Evolutionary conservation across 2,329 filamentous ascomycete genomes (phyloP), one percentile per base, ranked within the genome.

Genomic region (Akanthomyces uredinophilus): DNA sequence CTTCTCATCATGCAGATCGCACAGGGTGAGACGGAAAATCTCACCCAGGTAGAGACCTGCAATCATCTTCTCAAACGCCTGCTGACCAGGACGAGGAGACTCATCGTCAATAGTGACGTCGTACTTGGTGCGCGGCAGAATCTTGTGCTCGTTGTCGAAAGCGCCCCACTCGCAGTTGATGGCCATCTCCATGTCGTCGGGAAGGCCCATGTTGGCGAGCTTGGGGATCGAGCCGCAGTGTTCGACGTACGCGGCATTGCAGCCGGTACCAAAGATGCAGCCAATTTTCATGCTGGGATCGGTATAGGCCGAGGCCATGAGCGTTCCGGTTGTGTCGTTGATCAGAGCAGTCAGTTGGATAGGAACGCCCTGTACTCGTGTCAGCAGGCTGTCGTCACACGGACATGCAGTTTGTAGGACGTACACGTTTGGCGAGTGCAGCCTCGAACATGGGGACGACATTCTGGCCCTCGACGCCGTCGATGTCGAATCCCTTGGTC

Each of bases 151-250:
- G 75, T 96, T 96, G 76, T 97, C 94, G 71, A 98, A 97, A 39
- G 94, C 93, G 67, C 94, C 94, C 85, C 93, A 97, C 76, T 98
- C 94, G 80, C 93, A 97, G 81, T 97, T 97, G 79, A 98, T 96
- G 58, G 92, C 92, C 83, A 97, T 96, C 52, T 89, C 92, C 64
- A 87, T 87, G 65, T 95, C 87, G 0, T 91, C 81, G 55, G 92
- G 90, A 43, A 98, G 84, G 70, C 96, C 95, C 82, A 96, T 85
- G 78, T 97, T 87, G 13, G 90, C 91, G 60, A 99, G 86, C 82
- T 99, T 99, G 66, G 93, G 94, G 66, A 99, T 92, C 14, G 89
- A 91, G 66, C 92, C 92, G 66, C 86, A 91, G 71, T 96, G 79
- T 77, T 99, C 95, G 90, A 99, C 96, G 80, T 99, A 99, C 44